Evolutionary conservation across 805 yeast species (phyloP), one percentile per base, ranked within the genome.

Genomic region (Wickerhamomyces xylosicus): DNA sequence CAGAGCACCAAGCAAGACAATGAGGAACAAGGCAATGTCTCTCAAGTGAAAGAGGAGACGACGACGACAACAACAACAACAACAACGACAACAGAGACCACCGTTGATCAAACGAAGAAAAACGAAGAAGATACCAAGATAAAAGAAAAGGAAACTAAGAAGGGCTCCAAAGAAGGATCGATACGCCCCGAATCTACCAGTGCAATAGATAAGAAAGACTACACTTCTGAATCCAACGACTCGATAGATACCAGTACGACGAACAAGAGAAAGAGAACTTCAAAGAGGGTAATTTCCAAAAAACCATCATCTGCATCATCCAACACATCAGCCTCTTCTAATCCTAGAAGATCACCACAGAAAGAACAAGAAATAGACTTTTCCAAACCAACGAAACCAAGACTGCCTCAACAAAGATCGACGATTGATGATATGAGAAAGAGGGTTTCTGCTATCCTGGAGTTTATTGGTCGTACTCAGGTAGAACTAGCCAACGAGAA

Each of bases 401-500:
- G 95, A 40, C 65, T 77, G 34, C 97, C 95, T 6, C 80, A 80
- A 42, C 77, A 78, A 17, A 72, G 85, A 39, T 74, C 84, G 3
- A 73, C 87, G 3, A 59, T 89, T 43, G 72, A 74, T 48, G 98
- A 90, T 57, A 81, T 90, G 85, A 73, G 87, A 41, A 77, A 85
- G 52, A 71, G 98, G 42, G 83, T 87, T 2, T 81, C 85, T 3
- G 94, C 96, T 2, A 90, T 90, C 17, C 63, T 90, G 49, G 97
- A 92, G 60, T 92, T 89, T 69, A 72, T 90, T 19, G 85, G 89
- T 11, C 69, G 95, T 38, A 83, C 94, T 2, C 95, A 87, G 57
- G 60, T 79, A 44, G 97, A 90, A 53, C 62, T 90, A 44, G 79
- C 80, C 35, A 74, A 73, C 38, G 95, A 87, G 49, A 15, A 17